These are phyloP conservation scores for Coprinopsis sp. DNA, from an alignment of 768 basidiomycete species.

Conservation along the genomic window DNA sequence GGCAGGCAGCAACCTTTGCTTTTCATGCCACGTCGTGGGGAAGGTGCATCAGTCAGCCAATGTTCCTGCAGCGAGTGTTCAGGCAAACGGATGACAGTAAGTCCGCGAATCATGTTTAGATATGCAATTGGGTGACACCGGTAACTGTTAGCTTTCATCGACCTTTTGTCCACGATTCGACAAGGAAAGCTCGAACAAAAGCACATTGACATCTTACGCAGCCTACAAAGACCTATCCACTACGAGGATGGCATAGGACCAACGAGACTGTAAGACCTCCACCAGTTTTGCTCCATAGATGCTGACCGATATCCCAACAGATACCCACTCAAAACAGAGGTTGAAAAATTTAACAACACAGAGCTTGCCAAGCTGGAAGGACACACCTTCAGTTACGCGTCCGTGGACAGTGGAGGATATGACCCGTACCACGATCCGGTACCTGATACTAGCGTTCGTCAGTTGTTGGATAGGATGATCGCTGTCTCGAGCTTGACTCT, in stretches of 20 bases:
- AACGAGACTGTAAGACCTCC: constrained; percentile 64
- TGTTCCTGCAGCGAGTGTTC: constrained; percentile 60
- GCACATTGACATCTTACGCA: constrained; percentile 53
- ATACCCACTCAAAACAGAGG: constrained; percentile 73
- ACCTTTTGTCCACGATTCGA: constrained; percentile 87
- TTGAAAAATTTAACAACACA: constrained; percentile 65
- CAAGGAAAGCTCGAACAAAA: constrained; percentile 52
- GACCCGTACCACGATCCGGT: constrained; percentile 35
- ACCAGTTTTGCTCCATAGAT: not conserved
- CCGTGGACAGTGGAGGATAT: constrained; percentile 43
- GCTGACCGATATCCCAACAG: constrained; percentile 31
- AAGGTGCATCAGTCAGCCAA: constrained; percentile 42
- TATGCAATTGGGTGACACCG: not conserved
- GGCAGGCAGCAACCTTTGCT: constrained; percentile 51
- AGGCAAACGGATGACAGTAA: constrained; percentile 60
- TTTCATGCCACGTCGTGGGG: constrained; percentile 66
- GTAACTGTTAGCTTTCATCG: constrained; percentile 56
- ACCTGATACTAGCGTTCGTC: constrained; percentile 19
- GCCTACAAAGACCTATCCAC: constrained; percentile 50
- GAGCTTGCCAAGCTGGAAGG: constrained; percentile 50
- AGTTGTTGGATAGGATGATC: constrained; percentile 43
- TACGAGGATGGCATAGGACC: constrained; percentile 73
- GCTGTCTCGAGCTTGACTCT: constrained; percentile 44
- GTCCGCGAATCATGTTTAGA: not conserved
- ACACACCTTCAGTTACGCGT: constrained; percentile 26